Evolutionary conservation across 1,284 basidiomycete species (phyloP).

Genomic region (Volvariella volvacea): DNA sequence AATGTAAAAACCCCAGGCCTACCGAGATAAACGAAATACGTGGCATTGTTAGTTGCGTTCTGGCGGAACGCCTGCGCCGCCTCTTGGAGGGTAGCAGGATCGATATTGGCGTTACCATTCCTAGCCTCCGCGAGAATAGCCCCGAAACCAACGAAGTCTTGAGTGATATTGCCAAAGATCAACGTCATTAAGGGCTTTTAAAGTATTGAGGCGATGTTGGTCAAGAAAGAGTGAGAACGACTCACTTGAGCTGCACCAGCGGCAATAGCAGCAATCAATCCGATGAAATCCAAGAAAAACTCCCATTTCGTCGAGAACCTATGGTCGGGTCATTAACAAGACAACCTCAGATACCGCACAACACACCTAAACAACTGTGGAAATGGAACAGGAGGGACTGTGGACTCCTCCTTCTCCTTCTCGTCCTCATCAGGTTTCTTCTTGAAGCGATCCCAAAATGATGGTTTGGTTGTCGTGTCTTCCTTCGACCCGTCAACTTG

Average conservation of each 20-base stretch:
- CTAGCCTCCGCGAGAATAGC: constrained; percentile 19
- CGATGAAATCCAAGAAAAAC: constrained; percentile 53
- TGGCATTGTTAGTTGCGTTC: constrained; percentile 50
- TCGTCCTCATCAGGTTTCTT: constrained; percentile 9
- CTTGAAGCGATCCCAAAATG: too few species aligned
- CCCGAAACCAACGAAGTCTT: constrained; percentile 67
- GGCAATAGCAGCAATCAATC: constrained; percentile 57
- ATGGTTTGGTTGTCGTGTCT: too few species aligned
- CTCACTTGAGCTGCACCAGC: constrained; percentile 73
- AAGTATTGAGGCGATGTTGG: neutral
- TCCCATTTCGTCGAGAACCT: constrained; percentile 67
- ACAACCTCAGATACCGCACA: neutral
- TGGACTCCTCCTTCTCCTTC: constrained; percentile 20
- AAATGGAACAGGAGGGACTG: constrained; percentile 35
- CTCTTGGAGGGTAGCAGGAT: constrained; percentile 24
- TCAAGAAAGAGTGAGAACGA: constrained; percentile 6
- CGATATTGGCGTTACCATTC: constrained; percentile 17
- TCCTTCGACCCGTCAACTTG: too few species aligned
- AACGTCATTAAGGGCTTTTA: constrained; percentile 74
- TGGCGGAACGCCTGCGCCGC: constrained; percentile 46
- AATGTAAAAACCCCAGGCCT: constrained; percentile 19
- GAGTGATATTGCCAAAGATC: constrained; percentile 73
- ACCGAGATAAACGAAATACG: constrained; percentile 68
- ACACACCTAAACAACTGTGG: constrained; percentile 40
- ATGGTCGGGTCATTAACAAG: neutral